phyloP scores from a whole-genome alignment of 2,329 filamentous ascomycete species.

The Davidsoniella virescens region DNA sequence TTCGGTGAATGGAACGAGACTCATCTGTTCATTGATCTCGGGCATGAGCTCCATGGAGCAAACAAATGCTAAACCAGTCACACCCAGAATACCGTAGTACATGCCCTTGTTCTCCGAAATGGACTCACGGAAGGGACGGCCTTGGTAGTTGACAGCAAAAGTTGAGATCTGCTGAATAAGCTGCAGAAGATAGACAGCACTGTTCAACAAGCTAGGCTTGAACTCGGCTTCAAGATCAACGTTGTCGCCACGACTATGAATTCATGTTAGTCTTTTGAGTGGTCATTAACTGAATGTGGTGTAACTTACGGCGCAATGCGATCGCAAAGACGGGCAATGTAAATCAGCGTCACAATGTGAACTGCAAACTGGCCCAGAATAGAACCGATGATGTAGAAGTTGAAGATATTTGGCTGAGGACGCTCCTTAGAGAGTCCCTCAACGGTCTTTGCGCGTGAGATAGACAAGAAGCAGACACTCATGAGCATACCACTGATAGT shows the following conservation, averaged over 20 bases:
- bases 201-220: conserved; percentile 82
- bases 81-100: conserved; percentile 90
- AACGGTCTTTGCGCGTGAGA: conserved; percentile 92
- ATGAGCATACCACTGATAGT: conserved; percentile 99
- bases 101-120: conserved; percentile 93
- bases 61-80: conserved; percentile 78
- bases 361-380: conserved; percentile 95
- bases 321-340: conserved; percentile 81
- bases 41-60: conserved; percentile 92
- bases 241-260: conserved; percentile 32
- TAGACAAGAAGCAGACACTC: conserved; percentile 97
- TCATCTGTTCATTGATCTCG: conserved; percentile 85
- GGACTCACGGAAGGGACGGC: conserved; percentile 89
- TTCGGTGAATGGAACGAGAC: conserved; percentile 71
- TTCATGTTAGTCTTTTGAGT: conserved; percentile 17
- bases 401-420: conserved; percentile 97
- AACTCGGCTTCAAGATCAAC: conserved; percentile 94
- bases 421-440: conserved; percentile 93
- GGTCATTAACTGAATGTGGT: background rate
- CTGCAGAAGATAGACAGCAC: conserved; percentile 88
- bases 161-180: conserved; percentile 98
- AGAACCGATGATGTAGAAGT: conserved; percentile 94
- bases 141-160: conserved; percentile 98
- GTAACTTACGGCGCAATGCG: conserved; percentile 61
- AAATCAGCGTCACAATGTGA: conserved; percentile 86